A percentile compares a stretch with the other conserved stretches of the same genome.
phyloP scores from a whole-genome alignment of 306 rosid genomes.

The Medicago arabica region DNA sequence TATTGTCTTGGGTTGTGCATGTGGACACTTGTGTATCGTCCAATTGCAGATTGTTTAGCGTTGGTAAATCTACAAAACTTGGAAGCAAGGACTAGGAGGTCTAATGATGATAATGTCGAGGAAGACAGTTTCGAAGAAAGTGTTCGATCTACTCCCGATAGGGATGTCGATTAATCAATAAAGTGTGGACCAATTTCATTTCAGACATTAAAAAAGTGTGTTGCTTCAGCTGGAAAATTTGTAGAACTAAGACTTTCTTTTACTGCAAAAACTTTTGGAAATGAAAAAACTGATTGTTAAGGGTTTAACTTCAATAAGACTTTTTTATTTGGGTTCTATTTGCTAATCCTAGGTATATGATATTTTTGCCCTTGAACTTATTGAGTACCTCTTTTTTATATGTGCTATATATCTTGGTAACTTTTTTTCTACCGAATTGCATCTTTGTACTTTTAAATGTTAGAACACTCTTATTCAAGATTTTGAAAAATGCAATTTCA shows the following conservation, averaged over 20 bases:
- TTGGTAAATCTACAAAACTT: constrained; percentile 74
- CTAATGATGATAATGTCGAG: constrained; percentile 65
- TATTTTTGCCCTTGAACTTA: no score
- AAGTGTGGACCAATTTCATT: constrained; percentile 71
- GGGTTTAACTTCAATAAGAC: neutral
- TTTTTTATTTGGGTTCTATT: neutral
- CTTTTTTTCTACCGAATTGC: no score
- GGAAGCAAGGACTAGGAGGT: constrained; percentile 77
- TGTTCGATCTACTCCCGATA: constrained; percentile 57
- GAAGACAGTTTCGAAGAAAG: constrained; percentile 60
- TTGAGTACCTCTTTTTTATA: neutral
- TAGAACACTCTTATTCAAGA: neutral
- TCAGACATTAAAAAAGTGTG: constrained; percentile 62
- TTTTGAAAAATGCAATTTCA: no score
- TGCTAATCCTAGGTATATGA: neutral
- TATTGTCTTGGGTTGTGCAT: constrained; percentile 83
- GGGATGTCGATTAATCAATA: constrained; percentile 68
- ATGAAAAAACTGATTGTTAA: constrained; percentile 20
- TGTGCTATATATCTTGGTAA: no score
- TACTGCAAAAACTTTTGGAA: constrained; percentile 64
- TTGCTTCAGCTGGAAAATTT: constrained; percentile 65
- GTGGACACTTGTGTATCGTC: constrained; percentile 87
- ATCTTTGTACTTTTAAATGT: no score
- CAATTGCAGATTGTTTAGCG: constrained; percentile 89
- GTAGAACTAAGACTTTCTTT: constrained; percentile 47